Evolutionary conservation across 208 protist genomes (phyloP), one percentile per base, ranked within the genome.

Genomic region (Wallacemonas sp.): DNA sequence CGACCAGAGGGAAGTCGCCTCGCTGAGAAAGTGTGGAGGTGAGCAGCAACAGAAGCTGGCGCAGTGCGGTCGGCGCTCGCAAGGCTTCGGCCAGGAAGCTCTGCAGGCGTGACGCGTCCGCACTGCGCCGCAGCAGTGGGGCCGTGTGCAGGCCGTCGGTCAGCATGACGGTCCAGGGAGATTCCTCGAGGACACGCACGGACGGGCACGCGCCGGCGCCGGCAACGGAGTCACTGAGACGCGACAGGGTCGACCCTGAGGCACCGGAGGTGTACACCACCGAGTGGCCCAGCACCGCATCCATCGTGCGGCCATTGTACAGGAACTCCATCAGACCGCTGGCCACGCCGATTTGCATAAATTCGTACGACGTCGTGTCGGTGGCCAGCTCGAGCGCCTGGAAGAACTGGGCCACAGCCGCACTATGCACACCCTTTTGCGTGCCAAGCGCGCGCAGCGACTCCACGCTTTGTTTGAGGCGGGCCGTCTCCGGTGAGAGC

Each of bases 1-100:
- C 85, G 9, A 96, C 87, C 27, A 92, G 58, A 0, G 87, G 82
- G 22, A 93, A 80, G 34, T 77, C 53, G 27, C 45, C 73, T 34
- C 84, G 63, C 30, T 88, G 63, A 8, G 78, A 50, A 3, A 96
- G 73, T 34, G 77, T 79, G 1, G 75, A 55, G 10, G 80, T 66
- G 24, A 93, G 70, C 36, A 73, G 68, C 27, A 50, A 27, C 3
- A 92, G 71, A 12, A 93, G 71, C 50, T 70, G 63, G 15, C 68
- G 66, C 46, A 92, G 70, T 13, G 73, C 79, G 19, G 63, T 45
- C 17, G 86, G 81, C 38, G 66, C 67, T 17, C 50, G 26, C 1
- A 62, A 42, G 2, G 67, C 75, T 48, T 64, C 78, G 26, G 73
- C 26, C 5, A 84, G 52, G 30, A 94, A 77, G 44, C 71, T 79